Conservation (phyloP, 2,329 filamentous ascomycete genomes). For the Fusarium oxysporum region DNA sequence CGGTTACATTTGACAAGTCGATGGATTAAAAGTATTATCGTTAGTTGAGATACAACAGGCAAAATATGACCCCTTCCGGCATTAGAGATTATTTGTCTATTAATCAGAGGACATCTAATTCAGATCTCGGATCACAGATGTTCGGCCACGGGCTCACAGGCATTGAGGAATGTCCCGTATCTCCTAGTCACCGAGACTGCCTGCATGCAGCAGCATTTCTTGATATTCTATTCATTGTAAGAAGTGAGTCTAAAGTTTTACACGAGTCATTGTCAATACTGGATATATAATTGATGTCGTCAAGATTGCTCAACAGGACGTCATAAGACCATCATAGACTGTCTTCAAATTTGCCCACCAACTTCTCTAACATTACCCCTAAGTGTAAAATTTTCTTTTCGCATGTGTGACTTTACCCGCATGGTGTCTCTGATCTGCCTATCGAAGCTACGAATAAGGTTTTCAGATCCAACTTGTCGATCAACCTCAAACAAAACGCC, state of each 20-base stretch:
- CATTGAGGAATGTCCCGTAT: neutral
- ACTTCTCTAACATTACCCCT: fast-evolving
- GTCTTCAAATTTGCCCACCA: too few species aligned
- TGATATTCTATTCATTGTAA: neutral
- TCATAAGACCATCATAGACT: neutral
- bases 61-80: fast-evolving
- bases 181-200: fast-evolving
- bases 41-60: neutral
- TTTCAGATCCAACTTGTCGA: neutral
- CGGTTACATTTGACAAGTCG: neutral
- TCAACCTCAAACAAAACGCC: too few species aligned
- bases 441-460: neutral
- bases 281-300: neutral
- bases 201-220: neutral
- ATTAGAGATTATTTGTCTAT: neutral
- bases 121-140: neutral
- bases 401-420: neutral
- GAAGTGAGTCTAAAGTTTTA: neutral
- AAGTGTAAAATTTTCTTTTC: neutral
- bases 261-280: neutral
- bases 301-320: neutral
- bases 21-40: neutral
- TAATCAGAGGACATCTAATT: fast-evolving
- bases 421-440: neutral
- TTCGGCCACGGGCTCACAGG: neutral